Percentiles rank a stretch among this genome's conserved stretches.
Conservation (phyloP, 768 basidiomycete genomes). For the Cyclocybe aegerita region DNA sequence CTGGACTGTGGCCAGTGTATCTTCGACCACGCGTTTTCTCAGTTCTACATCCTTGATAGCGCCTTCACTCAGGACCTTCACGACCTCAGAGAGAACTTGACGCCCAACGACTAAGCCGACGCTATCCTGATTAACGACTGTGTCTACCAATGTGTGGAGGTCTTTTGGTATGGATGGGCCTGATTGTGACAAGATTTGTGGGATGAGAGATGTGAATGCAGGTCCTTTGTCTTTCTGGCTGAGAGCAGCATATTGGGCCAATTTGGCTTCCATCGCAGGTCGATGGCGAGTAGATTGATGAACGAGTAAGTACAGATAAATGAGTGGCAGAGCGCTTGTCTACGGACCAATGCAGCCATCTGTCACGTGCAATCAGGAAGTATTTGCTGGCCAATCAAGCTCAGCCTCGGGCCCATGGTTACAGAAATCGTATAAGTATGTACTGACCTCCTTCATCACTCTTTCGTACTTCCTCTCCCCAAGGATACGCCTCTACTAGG, state of each 20-base stretch:
- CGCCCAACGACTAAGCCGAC: slow-evolving; percentile 87
- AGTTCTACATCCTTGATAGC: slow-evolving; percentile 52
- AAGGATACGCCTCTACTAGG: neutral
- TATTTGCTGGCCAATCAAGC: neutral
- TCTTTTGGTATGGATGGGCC: slow-evolving; percentile 49
- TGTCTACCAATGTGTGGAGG: slow-evolving; percentile 72
- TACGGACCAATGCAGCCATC: neutral
- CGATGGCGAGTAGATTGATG: slow-evolving; percentile 2
- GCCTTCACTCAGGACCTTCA: slow-evolving; percentile 62
- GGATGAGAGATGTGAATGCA: slow-evolving; percentile 69
- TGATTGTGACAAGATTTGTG: slow-evolving; percentile 57
- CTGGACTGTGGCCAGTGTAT: slow-evolving; percentile 68
- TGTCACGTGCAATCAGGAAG: neutral
- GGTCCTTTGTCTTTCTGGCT: slow-evolving; percentile 85
- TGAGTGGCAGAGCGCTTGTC: neutral
- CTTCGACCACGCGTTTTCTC: slow-evolving; percentile 73
- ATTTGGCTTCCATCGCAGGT: slow-evolving; percentile 59
- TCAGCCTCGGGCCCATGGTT: slow-evolving; percentile 7
- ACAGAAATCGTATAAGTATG: slow-evolving; percentile 1
- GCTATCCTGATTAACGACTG: slow-evolving; percentile 79
- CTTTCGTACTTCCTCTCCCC: neutral
- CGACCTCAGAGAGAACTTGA: slow-evolving; percentile 84
- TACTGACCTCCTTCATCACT: neutral
- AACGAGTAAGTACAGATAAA: slow-evolving; percentile 1
- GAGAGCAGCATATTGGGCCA: slow-evolving; percentile 61